Percentiles rank a stretch among this genome's conserved stretches.
phyloP scores from a whole-genome alignment of 148 eudicot genomes.

The Dysphania ambrosioides region DNA sequence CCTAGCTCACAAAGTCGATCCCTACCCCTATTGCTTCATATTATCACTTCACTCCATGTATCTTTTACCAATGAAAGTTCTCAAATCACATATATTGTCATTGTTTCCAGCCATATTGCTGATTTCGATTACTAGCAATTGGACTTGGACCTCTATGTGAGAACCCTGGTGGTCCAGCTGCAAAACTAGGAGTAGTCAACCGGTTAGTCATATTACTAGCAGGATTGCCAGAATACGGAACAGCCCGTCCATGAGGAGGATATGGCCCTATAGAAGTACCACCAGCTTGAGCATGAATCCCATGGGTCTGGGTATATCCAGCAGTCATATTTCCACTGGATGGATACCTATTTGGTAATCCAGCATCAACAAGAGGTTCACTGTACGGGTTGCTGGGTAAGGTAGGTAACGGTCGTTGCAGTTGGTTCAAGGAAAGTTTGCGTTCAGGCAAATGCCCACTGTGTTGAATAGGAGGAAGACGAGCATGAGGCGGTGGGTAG shows the following conservation, averaged over 20 bases:
- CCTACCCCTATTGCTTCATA: constrained; percentile 7
- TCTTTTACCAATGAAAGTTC: not conserved
- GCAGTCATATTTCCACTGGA: constrained; percentile 51
- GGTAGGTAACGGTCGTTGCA: constrained; percentile 39
- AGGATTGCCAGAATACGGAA: constrained; percentile 37
- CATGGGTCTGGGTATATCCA: constrained; percentile 52
- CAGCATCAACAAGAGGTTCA: constrained; percentile 48
- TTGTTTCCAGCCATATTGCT: constrained; percentile 67
- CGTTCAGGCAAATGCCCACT: constrained; percentile 45
- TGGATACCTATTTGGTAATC: constrained; percentile 41
- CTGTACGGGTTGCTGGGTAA: constrained; percentile 48
- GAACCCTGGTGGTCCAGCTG: constrained; percentile 47
- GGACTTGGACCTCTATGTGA: constrained; percentile 46
- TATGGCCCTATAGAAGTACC: constrained; percentile 47
- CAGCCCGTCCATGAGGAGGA: constrained; percentile 53
- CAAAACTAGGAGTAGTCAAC: constrained; percentile 38
- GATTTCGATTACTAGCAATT: constrained; percentile 42
- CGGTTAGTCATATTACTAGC: constrained; percentile 33
- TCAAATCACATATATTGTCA: constrained; percentile 11
- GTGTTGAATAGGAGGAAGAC: constrained; percentile 66
- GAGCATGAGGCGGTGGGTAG: constrained; percentile 59
- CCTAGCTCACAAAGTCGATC: not conserved
- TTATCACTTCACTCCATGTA: not conserved
- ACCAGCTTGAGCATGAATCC: constrained; percentile 36
- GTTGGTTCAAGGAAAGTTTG: constrained; percentile 37